A percentile compares a stretch with the other conserved stretches of the same genome.
phyloP scores from a whole-genome alignment of 345 rosid species.

The Arabidopsis thaliana region DNA sequence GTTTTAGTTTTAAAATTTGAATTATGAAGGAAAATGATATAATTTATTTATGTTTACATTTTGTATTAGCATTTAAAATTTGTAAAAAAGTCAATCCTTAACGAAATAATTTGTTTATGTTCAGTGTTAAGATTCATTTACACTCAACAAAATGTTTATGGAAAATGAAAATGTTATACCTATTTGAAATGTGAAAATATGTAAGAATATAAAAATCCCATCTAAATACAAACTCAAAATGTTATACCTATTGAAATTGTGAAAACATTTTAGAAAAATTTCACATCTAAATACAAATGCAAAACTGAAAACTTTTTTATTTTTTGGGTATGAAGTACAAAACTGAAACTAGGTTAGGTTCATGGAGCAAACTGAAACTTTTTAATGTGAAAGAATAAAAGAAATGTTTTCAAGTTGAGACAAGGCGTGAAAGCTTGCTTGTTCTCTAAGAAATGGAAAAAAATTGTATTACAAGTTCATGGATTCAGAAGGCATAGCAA shows the following conservation, averaged over 20 bases:
- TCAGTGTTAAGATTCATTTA: background rate
- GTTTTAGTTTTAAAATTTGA: background rate
- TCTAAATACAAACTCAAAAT: background rate
- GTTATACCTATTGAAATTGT: background rate
- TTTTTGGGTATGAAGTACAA: background rate
- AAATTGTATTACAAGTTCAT: conserved; percentile 29
- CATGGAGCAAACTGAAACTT: conserved; percentile 22
- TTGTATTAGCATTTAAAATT: background rate
- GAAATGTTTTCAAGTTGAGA: conserved; percentile 12
- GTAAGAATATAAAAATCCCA: background rate
- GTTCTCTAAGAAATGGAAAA: conserved; percentile 13
- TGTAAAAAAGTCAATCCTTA: background rate
- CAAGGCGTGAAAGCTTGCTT: conserved; percentile 23
- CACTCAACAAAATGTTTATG: background rate
- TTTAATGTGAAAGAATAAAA: conserved; percentile 1
- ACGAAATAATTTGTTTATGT: background rate
- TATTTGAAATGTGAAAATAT: background rate
- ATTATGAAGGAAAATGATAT: background rate
- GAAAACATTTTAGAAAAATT: background rate
- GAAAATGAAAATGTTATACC: background rate
- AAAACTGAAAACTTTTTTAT: too few species aligned
- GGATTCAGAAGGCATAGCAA: conserved; percentile 47
- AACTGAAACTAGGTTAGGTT: background rate
- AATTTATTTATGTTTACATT: background rate
- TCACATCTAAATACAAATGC: background rate